phyloP scores from a whole-genome alignment of 2,329 filamentous ascomycete species.

The Arthroderma sp. region DNA sequence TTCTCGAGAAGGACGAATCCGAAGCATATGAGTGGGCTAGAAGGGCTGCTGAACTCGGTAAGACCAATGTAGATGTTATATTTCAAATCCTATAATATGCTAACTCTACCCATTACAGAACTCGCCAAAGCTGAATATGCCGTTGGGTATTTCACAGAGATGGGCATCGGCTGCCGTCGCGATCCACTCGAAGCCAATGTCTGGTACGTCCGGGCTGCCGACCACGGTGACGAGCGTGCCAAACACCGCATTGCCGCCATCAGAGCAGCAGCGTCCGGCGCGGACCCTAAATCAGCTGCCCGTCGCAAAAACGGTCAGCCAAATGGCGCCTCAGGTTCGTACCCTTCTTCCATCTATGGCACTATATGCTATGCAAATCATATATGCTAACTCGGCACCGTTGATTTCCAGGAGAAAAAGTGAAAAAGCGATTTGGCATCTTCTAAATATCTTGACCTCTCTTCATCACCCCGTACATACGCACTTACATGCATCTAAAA shows the following conservation, averaged over 20 bases:
- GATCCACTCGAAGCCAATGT: conserved; percentile 96
- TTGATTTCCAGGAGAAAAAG: conserved; percentile 8
- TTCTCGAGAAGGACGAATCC: conserved; percentile 86
- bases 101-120: conserved; percentile 18
- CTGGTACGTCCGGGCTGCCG: conserved; percentile 94
- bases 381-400: background rate
- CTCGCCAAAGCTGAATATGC: conserved; percentile 71
- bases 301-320: conserved; percentile 12
- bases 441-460: conserved; percentile 10
- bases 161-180: conserved; percentile 88
- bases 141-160: conserved; percentile 93
- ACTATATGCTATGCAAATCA: background rate
- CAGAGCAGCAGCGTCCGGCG: conserved; percentile 59
- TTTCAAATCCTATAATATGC: background rate
- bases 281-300: conserved; percentile 16
- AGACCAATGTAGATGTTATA: conserved; percentile 17
- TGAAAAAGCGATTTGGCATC: conserved; percentile 15
- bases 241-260: conserved; percentile 80
- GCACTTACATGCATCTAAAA: background rate
- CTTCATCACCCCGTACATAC: background rate
- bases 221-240: conserved; percentile 79
- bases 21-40: conserved; percentile 96
- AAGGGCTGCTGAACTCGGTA: conserved; percentile 73
- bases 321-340: conserved; percentile 1
- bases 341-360: background rate